Conservation (phyloP, 2,329 filamentous ascomycete genomes). For the Ascochyta fabae region DNA sequence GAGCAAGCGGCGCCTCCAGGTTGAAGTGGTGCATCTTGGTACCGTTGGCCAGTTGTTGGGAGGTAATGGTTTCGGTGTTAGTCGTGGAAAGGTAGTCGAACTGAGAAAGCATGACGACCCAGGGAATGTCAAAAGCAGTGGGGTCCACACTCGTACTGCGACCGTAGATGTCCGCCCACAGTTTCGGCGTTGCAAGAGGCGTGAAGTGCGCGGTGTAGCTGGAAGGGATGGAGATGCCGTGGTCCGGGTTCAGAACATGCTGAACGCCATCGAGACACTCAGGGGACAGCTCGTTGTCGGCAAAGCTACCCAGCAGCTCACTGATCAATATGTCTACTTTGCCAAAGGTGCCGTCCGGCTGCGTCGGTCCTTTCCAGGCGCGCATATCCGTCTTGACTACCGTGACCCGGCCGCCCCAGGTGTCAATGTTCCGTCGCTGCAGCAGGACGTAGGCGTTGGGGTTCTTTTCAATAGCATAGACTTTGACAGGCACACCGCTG, state of each 20-base stretch:
- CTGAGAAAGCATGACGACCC: slow-evolving; percentile 90
- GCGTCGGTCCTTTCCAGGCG: slow-evolving; percentile 83
- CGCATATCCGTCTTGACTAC: slow-evolving; percentile 98
- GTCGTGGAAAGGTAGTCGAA: slow-evolving; percentile 80
- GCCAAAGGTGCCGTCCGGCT: slow-evolving; percentile 60
- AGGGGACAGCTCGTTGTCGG: slow-evolving; percentile 94
- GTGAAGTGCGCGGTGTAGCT: slow-evolving; percentile 93
- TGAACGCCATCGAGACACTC: slow-evolving; percentile 97
- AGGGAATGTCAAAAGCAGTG: slow-evolving; percentile 85
- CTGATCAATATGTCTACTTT: slow-evolving; percentile 93
- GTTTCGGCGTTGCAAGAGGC: slow-evolving; percentile 86
- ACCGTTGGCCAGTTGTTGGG: slow-evolving; percentile 58
- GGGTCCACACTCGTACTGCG: slow-evolving; percentile 65
- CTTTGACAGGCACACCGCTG: slow-evolving; percentile 78
- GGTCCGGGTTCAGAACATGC: slow-evolving; percentile 76
- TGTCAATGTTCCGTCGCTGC: slow-evolving; percentile 78
- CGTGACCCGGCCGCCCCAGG: slow-evolving; percentile 81
- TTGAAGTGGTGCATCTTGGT: slow-evolving; percentile 43
- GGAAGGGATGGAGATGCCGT: slow-evolving; percentile 91
- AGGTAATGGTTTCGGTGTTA: slow-evolving; percentile 41
- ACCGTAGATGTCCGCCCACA: slow-evolving; percentile 79
- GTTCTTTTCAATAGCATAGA: slow-evolving; percentile 98
- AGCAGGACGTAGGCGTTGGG: slow-evolving; percentile 96
- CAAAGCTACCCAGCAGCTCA: slow-evolving; percentile 93
- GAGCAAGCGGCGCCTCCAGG: slow-evolving; percentile 39